These are phyloP conservation scores for Tremella yokohamensis DNA, from an alignment of 768 basidiomycete species.

Conservation along the genomic window DNA sequence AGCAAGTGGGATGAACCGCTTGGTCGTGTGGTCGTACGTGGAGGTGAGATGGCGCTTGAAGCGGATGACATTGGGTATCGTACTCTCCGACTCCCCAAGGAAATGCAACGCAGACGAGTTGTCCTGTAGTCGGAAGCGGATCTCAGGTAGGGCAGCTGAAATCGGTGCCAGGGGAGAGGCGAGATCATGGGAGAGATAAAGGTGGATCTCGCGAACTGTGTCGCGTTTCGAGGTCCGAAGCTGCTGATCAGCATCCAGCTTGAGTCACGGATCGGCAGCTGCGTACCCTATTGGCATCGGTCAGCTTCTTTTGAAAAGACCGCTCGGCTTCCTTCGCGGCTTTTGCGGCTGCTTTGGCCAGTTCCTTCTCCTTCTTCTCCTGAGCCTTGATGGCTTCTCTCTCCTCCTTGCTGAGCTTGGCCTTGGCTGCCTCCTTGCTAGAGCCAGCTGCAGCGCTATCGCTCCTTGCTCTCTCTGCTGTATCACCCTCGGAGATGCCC, in stretches of 20 bases:
- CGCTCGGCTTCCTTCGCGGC: conserved; percentile 33
- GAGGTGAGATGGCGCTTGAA: conserved; percentile 44
- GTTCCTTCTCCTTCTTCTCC: conserved; percentile 29
- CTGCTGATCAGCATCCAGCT: conserved; percentile 12
- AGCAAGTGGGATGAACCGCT: conserved; percentile 37
- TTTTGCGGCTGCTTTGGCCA: conserved; percentile 27
- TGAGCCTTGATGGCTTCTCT: conserved; percentile 27
- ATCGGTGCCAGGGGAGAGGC: conserved; percentile 30
- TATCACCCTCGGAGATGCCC: too few species aligned
- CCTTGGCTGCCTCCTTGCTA: too few species aligned
- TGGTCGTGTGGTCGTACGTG: conserved; percentile 25
- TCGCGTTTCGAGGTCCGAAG: conserved; percentile 40
- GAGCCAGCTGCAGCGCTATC: too few species aligned
- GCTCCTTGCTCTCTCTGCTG: too few species aligned
- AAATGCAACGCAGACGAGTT: conserved; percentile 27
- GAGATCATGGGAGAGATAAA: conserved; percentile 40
- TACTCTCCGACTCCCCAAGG: conserved; percentile 19
- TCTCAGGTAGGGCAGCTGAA: conserved; percentile 40
- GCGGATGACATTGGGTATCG: conserved; percentile 29
- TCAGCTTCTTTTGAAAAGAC: conserved; percentile 36
- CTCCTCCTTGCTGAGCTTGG: not conserved
- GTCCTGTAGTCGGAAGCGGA: conserved; percentile 25
- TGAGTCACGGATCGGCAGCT: not conserved
- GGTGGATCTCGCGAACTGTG: conserved; percentile 42
- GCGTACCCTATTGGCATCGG: conserved; percentile 42